These are phyloP conservation scores for Oxyria digyna DNA, from an alignment of 148 eudicot genomes.

Conservation along the genomic window DNA sequence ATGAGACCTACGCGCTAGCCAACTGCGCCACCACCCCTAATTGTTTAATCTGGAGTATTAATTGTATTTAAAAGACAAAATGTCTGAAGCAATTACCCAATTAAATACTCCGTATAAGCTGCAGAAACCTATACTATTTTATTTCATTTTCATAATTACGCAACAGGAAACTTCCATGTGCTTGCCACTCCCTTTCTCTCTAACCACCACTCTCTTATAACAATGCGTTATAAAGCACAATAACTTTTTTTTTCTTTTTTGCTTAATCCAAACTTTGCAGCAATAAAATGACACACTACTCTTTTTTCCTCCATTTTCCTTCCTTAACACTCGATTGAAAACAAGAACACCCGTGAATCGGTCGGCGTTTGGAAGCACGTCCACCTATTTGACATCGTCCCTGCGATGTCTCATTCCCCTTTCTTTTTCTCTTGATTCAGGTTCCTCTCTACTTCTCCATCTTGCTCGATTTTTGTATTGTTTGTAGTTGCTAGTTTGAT, in stretches of 20 bases:
- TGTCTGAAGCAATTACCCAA: too few relatives aligned
- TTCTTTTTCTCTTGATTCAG: neutral
- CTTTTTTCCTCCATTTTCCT: neutral
- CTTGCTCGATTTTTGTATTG: neutral
- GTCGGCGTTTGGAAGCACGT: conserved; percentile 3
- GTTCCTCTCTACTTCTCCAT: neutral
- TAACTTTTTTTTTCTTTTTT: neutral
- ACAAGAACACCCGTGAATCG: conserved; percentile 6
- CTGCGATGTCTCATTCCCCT: neutral
- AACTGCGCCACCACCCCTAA: neutral
- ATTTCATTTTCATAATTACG: too few relatives aligned
- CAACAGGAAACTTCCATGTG: neutral
- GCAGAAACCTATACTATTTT: too few relatives aligned
- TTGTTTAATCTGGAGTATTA: too few relatives aligned
- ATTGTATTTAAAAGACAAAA: too few relatives aligned
- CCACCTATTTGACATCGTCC: conserved; percentile 3
- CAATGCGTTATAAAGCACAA: neutral
- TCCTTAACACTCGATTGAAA: neutral
- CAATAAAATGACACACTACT: neutral
- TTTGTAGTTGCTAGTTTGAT: neutral
- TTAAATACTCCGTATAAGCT: too few relatives aligned
- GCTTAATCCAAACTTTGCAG: neutral
- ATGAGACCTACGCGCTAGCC: neutral
- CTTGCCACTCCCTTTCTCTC: neutral
- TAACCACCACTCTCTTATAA: neutral